Conservation (phyloP, 495 filamentous ascomycete species). For the Podospora conica region DNA sequence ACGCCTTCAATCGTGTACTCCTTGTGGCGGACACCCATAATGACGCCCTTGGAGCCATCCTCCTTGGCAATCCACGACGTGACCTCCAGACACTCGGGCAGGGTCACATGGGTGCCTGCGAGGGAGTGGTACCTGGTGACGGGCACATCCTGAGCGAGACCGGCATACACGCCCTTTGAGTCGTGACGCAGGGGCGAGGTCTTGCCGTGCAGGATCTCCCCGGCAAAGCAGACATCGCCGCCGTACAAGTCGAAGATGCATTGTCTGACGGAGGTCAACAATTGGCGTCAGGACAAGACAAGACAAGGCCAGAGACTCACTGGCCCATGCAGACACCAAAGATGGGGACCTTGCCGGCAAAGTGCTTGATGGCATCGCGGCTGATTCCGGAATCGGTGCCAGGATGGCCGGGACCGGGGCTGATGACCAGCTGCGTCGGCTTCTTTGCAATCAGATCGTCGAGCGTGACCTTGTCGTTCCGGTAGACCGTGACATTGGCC, state of each 20-base stretch:
- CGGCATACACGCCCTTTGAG: slow-evolving; percentile 75
- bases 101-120: slow-evolving; percentile 82
- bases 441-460: slow-evolving; percentile 73
- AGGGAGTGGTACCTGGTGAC: slow-evolving; percentile 97
- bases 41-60: slow-evolving; percentile 64
- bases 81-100: slow-evolving; percentile 83
- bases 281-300: background rate
- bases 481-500: slow-evolving; percentile 76
- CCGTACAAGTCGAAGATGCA: slow-evolving; percentile 92
- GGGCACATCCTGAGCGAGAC: slow-evolving; percentile 66
- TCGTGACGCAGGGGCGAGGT: slow-evolving; percentile 88
- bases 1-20: slow-evolving; percentile 85
- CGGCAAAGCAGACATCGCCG: slow-evolving; percentile 84
- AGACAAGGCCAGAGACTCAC: slow-evolving; percentile 40
- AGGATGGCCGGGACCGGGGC: slow-evolving; percentile 91
- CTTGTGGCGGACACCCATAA: slow-evolving; percentile 96
- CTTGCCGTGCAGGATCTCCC: slow-evolving; percentile 96
- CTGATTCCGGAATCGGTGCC: slow-evolving; percentile 85
- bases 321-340: slow-evolving; percentile 98
- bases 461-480: slow-evolving; percentile 86
- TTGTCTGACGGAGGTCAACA: slow-evolving; percentile 46
- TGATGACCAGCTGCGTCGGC: slow-evolving; percentile 91
- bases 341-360: slow-evolving; percentile 94
- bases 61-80: slow-evolving; percentile 78
- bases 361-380: slow-evolving; percentile 81